phyloP scores from a whole-genome alignment of 2,329 filamentous ascomycete species.

The Talaromyces sp. region DNA sequence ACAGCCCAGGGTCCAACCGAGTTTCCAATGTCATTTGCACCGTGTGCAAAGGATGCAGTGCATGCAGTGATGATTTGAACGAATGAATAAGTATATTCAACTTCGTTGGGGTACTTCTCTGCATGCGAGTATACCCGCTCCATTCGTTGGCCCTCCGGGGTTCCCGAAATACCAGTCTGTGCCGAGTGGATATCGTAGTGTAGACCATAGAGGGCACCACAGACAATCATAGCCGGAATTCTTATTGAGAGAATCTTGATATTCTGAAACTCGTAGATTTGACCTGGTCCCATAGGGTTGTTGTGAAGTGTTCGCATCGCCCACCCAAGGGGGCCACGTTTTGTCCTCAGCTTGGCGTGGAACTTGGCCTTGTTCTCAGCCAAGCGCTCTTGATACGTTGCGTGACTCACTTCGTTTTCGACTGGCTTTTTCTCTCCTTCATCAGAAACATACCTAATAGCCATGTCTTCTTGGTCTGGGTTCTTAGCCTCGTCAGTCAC shows the following conservation, averaged over 20 bases:
- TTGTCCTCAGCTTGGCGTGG: constrained; percentile 59
- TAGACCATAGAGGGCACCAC: constrained; percentile 63
- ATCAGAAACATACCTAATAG: constrained; percentile 9
- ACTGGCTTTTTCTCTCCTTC: constrained; percentile 36
- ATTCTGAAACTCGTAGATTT: constrained; percentile 71
- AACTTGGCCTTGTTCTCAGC: constrained; percentile 52
- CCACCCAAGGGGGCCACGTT: constrained; percentile 69
- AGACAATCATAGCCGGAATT: constrained; percentile 61
- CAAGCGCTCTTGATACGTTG: constrained; percentile 59
- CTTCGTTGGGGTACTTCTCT: constrained; percentile 62
- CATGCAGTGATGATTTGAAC: constrained; percentile 50
- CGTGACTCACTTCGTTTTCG: constrained; percentile 45
- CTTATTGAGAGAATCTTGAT: constrained; percentile 59
- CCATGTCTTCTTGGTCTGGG: not conserved
- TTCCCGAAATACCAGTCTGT: constrained; percentile 64
- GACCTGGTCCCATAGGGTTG: constrained; percentile 66
- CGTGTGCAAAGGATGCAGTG: constrained; percentile 54
- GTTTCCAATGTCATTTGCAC: constrained; percentile 72
- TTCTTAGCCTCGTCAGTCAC: not conserved
- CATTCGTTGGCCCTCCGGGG: constrained; percentile 57
- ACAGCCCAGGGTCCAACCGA: constrained; percentile 65
- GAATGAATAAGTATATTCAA: constrained; percentile 57
- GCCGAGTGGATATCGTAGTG: constrained; percentile 79
- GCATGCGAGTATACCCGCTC: constrained; percentile 43
- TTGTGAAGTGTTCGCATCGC: constrained; percentile 71